Conservation (phyloP, 805 yeast species). For the Nakazawaea laoshanensis region DNA sequence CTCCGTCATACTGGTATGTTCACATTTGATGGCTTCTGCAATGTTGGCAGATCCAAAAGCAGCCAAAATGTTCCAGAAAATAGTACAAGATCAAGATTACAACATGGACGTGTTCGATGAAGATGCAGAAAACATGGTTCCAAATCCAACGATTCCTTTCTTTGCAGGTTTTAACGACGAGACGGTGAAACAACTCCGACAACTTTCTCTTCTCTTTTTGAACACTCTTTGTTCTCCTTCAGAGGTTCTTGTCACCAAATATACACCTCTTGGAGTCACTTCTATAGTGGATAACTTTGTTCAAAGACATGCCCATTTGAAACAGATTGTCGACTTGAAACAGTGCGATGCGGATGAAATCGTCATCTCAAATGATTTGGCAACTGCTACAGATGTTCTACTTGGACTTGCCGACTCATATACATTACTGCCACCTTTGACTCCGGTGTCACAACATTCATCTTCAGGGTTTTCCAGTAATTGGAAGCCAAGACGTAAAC, state of each 20-base stretch:
- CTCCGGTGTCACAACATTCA: constrained; percentile 11
- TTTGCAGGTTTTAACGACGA: constrained; percentile 37
- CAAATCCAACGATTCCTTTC: constrained; percentile 36
- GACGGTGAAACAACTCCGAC: constrained; percentile 29
- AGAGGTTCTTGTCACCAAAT: constrained; percentile 43
- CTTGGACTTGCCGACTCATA: constrained; percentile 5
- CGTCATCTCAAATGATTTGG: neutral
- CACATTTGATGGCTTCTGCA: constrained; percentile 46
- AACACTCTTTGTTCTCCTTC: constrained; percentile 36
- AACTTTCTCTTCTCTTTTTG: constrained; percentile 33
- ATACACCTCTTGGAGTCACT: constrained; percentile 44
- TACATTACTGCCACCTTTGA: constrained; percentile 13
- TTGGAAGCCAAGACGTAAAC: constrained; percentile 1
- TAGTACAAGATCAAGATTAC: constrained; percentile 12
- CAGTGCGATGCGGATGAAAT: constrained; percentile 3
- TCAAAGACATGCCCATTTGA: constrained; percentile 9
- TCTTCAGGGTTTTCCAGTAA: constrained; percentile 4
- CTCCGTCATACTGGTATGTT: constrained; percentile 38
- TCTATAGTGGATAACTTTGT: constrained; percentile 29
- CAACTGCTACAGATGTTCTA: constrained; percentile 9
- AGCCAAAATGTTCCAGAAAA: constrained; percentile 21
- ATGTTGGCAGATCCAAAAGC: constrained; percentile 42
- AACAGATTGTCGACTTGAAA: constrained; percentile 15
- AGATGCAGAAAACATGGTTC: constrained; percentile 30
- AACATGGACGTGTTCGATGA: constrained; percentile 18